Conservation (phyloP, 2,329 filamentous ascomycete genomes). For the Ceratocystis eucalypticola region DNA sequence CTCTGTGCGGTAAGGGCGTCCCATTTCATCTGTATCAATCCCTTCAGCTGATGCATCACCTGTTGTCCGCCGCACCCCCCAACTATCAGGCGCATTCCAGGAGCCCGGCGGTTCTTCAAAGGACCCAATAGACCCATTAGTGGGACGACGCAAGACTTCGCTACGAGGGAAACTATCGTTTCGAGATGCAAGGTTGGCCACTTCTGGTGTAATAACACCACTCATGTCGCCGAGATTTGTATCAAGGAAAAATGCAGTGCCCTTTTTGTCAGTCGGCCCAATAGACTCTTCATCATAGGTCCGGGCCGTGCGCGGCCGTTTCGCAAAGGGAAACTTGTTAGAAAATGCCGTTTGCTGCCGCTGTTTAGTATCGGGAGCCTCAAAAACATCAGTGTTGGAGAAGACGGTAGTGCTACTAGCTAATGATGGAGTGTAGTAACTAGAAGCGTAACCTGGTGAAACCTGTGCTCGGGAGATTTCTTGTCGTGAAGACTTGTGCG, state of each 20-base stretch:
- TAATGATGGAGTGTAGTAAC: slow-evolving; percentile 9
- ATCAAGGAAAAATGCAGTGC: slow-evolving; percentile 62
- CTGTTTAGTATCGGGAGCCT: slow-evolving; percentile 19
- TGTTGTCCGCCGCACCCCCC: slow-evolving; percentile 68
- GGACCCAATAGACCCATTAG: slow-evolving; percentile 13
- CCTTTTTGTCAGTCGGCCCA: slow-evolving; percentile 46
- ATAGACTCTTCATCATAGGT: slow-evolving; percentile 44
- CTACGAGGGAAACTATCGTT: slow-evolving; percentile 11
- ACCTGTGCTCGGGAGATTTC: slow-evolving; percentile 30
- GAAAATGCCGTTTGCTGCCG: slow-evolving; percentile 32
- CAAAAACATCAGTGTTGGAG: slow-evolving; percentile 15
- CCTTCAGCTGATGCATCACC: slow-evolving; percentile 54
- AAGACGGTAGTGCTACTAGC: slow-evolving; percentile 12
- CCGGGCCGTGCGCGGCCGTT: slow-evolving; percentile 38
- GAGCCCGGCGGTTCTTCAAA: slow-evolving; percentile 37
- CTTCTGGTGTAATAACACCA: slow-evolving; percentile 31
- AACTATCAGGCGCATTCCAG: slow-evolving; percentile 94
- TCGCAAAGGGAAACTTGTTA: slow-evolving; percentile 50
- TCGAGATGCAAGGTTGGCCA: neutral
- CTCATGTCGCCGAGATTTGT: slow-evolving; percentile 85
- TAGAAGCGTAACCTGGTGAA: slow-evolving; percentile 21
- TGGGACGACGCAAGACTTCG: slow-evolving; percentile 6
- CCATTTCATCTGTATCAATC: slow-evolving; percentile 39
- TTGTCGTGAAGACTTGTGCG: slow-evolving; percentile 34
- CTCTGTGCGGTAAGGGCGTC: slow-evolving; percentile 26